Evolutionary conservation across 768 basidiomycete species (phyloP).

Genomic region (Strobilomyces confusus): DNA sequence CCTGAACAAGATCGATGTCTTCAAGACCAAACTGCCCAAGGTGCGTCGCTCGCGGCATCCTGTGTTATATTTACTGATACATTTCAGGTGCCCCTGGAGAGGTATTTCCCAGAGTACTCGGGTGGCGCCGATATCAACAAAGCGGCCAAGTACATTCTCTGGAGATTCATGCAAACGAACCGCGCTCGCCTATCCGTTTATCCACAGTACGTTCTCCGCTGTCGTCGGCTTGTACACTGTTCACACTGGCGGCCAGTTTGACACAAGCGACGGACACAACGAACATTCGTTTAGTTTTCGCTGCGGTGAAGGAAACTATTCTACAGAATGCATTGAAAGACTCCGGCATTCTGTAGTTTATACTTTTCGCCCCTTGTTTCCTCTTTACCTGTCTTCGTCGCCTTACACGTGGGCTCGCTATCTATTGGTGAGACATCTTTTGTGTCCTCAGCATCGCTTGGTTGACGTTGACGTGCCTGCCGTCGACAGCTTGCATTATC

Average conservation of each 20-base stretch:
- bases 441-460: too few species aligned
- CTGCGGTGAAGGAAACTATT: conserved; percentile 91
- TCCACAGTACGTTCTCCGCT: conserved; percentile 65
- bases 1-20: conserved; percentile 72
- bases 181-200: conserved; percentile 81
- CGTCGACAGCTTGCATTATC: too few species aligned
- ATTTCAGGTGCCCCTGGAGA: conserved; percentile 63
- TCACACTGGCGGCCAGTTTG: conserved; percentile 39
- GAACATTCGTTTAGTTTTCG: conserved; percentile 79
- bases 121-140: conserved; percentile 83
- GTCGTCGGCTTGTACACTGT: background rate
- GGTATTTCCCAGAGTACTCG: conserved; percentile 65
- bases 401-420: too few species aligned
- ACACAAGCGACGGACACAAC: conserved; percentile 89
- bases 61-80: background rate
- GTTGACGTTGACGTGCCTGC: too few species aligned
- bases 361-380: background rate
- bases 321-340: conserved; percentile 84
- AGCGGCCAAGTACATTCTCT: conserved; percentile 90
- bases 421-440: too few species aligned
- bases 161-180: conserved; percentile 93
- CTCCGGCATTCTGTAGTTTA: conserved; percentile 69
- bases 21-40: conserved; percentile 70
- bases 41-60: background rate
- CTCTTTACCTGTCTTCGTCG: background rate